These are phyloP conservation scores for Dipteronia dyeriana DNA, from an alignment of 345 rosid species.

Conservation along the genomic window DNA sequence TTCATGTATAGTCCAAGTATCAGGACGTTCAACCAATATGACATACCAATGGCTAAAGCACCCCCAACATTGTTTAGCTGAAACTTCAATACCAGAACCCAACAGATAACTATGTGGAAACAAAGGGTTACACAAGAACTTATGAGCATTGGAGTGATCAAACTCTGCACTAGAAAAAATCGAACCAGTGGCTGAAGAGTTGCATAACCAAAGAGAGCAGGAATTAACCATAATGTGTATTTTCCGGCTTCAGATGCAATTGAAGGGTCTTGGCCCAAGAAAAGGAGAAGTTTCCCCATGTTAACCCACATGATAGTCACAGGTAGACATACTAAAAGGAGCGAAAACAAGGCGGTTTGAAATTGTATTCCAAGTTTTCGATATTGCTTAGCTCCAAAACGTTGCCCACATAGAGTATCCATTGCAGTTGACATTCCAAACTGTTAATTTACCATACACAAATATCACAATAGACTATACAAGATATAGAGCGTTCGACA, in stretches of 20 bases:
- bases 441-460: conserved; percentile 33
- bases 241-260: conserved; percentile 59
- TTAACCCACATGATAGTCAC: conserved; percentile 55
- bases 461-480: neutral
- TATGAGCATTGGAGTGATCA: conserved; percentile 55
- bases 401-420: conserved; percentile 87
- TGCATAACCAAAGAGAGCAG: conserved; percentile 63
- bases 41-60: conserved; percentile 46
- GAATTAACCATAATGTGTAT: conserved; percentile 55
- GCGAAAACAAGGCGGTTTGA: conserved; percentile 53
- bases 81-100: conserved; percentile 58
- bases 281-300: conserved; percentile 52
- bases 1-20: conserved; percentile 51
- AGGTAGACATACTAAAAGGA: conserved; percentile 50
- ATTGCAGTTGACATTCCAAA: conserved; percentile 72
- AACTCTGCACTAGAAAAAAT: conserved; percentile 57
- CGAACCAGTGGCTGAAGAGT: conserved; percentile 56
- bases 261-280: conserved; percentile 59
- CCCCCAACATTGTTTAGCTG: conserved; percentile 49
- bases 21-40: conserved; percentile 56
- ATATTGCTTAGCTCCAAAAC: conserved; percentile 63
- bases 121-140: conserved; percentile 46
- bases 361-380: conserved; percentile 55
- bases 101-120: conserved; percentile 52
- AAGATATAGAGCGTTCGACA: too few species aligned